phyloP scores from a whole-genome alignment of 768 basidiomycete species.

The Cystobasidium onofrii region DNA sequence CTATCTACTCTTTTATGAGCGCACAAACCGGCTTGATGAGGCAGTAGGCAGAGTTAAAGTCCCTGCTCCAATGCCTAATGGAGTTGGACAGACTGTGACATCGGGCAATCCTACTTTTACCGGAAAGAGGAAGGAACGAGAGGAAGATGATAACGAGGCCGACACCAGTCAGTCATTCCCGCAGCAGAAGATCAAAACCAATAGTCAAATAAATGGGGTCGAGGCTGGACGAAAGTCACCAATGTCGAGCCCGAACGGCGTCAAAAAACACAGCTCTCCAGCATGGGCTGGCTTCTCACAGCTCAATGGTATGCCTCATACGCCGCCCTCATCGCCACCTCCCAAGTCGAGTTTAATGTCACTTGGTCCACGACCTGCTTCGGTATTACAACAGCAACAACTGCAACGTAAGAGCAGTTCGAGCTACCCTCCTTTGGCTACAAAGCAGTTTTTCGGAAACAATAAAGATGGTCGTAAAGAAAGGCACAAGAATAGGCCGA shows the following conservation, averaged over 20 bases:
- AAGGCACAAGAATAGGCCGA: background rate
- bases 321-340: background rate
- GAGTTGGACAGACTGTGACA: background rate
- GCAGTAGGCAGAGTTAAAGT: background rate
- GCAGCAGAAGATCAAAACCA: slow-evolving; percentile 8
- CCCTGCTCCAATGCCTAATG: background rate
- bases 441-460: background rate
- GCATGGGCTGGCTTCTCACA: background rate
- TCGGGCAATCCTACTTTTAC: background rate
- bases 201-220: background rate
- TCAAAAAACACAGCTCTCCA: background rate
- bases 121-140: slow-evolving; percentile 25
- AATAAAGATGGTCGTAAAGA: background rate
- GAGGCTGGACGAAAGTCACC: background rate
- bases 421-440: background rate
- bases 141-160: background rate
- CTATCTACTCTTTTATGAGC: slow-evolving; percentile 87
- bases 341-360: background rate
- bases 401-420: background rate
- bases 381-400: background rate
- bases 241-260: background rate
- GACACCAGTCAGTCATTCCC: slow-evolving; percentile 1
- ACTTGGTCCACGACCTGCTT: background rate
- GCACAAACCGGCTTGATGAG: slow-evolving; percentile 50
- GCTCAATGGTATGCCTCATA: background rate